Evolutionary conservation across 805 yeast genomes (phyloP).

Genomic region (Kuraishia ogatae): DNA sequence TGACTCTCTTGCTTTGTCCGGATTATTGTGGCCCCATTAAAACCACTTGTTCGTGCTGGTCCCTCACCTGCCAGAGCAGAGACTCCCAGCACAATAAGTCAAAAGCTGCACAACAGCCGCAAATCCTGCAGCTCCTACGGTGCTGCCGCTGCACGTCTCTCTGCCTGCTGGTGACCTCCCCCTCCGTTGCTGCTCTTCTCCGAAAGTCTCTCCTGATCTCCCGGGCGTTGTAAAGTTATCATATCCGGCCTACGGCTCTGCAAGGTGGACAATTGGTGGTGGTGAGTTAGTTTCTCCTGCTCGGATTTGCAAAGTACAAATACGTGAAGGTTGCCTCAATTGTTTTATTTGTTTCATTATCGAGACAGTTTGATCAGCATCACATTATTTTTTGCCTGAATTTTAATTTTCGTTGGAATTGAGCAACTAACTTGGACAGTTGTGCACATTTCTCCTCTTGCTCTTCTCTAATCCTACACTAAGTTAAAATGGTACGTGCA

Average conservation of each 20-base stretch:
- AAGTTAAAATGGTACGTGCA: constrained; percentile 6
- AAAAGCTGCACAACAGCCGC: neutral
- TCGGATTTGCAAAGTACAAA: neutral
- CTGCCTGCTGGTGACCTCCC: neutral
- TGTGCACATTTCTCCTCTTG: neutral
- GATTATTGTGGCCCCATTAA: neutral
- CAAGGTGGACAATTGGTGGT: neutral
- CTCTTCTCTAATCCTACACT: neutral
- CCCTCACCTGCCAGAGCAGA: neutral
- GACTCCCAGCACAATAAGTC: neutral
- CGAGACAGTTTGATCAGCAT: no score
- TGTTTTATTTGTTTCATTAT: no score
- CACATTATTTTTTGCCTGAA: no score
- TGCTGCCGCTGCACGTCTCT: neutral
- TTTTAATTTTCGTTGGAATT: neutral
- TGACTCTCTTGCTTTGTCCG: no score
- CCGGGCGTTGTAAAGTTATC: neutral
- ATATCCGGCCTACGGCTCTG: neutral
- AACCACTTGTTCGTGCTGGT: no score
- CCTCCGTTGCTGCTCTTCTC: neutral
- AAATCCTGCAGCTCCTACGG: neutral
- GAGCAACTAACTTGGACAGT: neutral
- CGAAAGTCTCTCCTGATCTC: constrained; percentile 2
- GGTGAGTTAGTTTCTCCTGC: neutral
- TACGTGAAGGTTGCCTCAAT: neutral